These are phyloP conservation scores for Microbotryum intermedium DNA, from an alignment of 1,284 basidiomycete species.

Conservation along the genomic window DNA sequence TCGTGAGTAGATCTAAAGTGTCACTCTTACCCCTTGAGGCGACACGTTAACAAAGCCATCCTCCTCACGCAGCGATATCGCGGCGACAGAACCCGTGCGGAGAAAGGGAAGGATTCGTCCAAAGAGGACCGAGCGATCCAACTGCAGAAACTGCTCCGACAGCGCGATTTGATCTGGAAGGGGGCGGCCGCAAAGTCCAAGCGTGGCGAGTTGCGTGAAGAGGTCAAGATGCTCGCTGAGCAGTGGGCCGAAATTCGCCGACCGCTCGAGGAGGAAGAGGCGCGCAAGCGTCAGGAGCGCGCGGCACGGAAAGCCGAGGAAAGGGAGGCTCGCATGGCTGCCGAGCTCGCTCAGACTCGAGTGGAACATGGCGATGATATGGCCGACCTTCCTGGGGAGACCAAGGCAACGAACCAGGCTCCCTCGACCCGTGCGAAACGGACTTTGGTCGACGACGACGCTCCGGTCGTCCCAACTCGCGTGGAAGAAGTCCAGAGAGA, in stretches of 20 bases:
- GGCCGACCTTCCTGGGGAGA: not conserved
- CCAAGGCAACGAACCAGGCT: not conserved
- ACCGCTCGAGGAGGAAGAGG: conserved; percentile 30
- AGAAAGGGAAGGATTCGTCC: not conserved
- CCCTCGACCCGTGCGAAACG: not conserved
- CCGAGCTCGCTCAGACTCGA: not conserved
- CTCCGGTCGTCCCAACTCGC: too few species aligned
- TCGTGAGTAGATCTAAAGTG: not conserved
- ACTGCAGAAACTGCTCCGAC: not conserved
- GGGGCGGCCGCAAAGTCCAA: not conserved
- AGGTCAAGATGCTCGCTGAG: conserved; percentile 5
- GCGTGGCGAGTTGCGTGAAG: conserved; percentile 13
- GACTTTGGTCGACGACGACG: not conserved
- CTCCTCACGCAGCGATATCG: not conserved
- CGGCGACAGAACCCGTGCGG: not conserved
- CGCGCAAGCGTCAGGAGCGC: conserved; percentile 32
- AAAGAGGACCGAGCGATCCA: not conserved
- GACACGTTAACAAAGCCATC: not conserved
- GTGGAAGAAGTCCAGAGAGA: not conserved
- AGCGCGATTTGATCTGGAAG: conserved; percentile 1
- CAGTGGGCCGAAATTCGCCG: conserved; percentile 31
- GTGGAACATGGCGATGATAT: not conserved
- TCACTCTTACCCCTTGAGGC: too few species aligned
- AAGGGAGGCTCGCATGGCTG: not conserved
- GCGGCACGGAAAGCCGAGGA: conserved; percentile 24